These are phyloP conservation scores for Chrysochromulina tobinii DNA, from an alignment of 78 protist genomes.

Conservation along the genomic window DNA sequence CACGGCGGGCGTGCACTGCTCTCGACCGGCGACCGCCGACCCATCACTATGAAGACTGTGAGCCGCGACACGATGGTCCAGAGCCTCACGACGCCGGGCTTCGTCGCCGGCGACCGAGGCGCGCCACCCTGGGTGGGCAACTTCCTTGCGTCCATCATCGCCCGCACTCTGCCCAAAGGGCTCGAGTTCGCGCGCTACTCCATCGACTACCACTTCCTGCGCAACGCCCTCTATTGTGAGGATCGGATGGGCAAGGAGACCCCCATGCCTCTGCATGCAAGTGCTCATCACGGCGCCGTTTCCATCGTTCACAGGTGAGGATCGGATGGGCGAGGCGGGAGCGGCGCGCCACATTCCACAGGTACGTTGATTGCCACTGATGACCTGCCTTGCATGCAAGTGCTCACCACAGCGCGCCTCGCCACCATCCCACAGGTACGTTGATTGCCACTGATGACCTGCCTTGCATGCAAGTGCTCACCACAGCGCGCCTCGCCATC, in stretches of 20 bases:
- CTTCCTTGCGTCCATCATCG: neutral
- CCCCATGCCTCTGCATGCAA: too few relatives aligned
- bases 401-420: too few relatives aligned
- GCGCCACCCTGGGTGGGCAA: neutral
- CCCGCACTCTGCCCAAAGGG: neutral
- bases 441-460: too few relatives aligned
- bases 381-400: too few relatives aligned
- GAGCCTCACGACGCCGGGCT: neutral
- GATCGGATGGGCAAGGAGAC: too few relatives aligned
- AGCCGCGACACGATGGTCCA: neutral
- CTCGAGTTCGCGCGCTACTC: conserved; percentile 28
- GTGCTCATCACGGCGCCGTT: too few relatives aligned
- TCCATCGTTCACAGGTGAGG: too few relatives aligned
- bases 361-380: neutral
- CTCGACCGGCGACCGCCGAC: neutral
- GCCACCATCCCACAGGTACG: too few relatives aligned
- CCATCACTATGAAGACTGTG: neutral
- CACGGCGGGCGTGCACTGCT: neutral
- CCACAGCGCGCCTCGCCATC: neutral
- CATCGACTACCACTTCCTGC: conserved; percentile 22
- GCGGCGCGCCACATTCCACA: neutral
- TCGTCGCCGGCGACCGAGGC: neutral
- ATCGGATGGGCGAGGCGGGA: neutral
- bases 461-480: neutral
- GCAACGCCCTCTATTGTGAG: neutral